Evolutionary conservation across 2,329 filamentous ascomycete species (phyloP).

Genomic region (Akanthomyces muscarius): DNA sequence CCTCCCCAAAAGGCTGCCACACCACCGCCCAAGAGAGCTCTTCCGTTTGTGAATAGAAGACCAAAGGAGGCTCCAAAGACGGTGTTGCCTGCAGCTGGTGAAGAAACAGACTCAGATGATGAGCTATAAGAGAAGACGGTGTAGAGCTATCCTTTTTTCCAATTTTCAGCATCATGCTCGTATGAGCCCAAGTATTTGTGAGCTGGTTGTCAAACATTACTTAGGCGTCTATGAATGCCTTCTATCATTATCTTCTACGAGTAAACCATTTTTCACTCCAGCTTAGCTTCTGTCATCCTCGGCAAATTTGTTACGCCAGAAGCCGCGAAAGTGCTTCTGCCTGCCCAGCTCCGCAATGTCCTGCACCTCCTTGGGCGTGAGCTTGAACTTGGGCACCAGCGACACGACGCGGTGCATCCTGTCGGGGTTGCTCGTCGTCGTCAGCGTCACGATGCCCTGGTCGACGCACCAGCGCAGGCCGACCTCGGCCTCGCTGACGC

Average conservation of each 20-base stretch:
- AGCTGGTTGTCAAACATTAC: neutral
- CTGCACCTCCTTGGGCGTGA: constrained; percentile 55
- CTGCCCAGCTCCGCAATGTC: constrained; percentile 53
- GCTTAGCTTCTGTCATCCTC: constrained; percentile 42
- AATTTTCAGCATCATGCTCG: no score
- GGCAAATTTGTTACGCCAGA: constrained; percentile 52
- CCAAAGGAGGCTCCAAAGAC: constrained; percentile 25
- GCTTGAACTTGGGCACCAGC: constrained; percentile 51
- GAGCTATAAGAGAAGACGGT: constrained; percentile 38
- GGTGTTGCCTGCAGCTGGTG: constrained; percentile 22
- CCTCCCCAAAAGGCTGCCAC: constrained; percentile 21
- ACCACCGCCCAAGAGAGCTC: constrained; percentile 36
- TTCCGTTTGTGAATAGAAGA: constrained; percentile 44
- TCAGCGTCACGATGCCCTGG: constrained; percentile 54
- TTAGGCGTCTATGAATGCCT: no score
- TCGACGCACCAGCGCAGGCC: constrained; percentile 59
- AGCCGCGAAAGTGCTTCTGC: constrained; percentile 58
- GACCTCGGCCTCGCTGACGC: constrained; percentile 51
- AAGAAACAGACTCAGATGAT: constrained; percentile 53
- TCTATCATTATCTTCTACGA: no score
- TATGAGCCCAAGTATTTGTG: no score
- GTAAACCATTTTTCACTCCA: neutral
- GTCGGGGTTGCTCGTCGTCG: constrained; percentile 56
- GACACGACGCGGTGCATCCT: constrained; percentile 53
- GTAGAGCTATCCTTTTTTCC: neutral